Base-by-base conservation (phyloP, 1,284 basidiomycete species). In the Ceratobasidium papillatum region DNA sequence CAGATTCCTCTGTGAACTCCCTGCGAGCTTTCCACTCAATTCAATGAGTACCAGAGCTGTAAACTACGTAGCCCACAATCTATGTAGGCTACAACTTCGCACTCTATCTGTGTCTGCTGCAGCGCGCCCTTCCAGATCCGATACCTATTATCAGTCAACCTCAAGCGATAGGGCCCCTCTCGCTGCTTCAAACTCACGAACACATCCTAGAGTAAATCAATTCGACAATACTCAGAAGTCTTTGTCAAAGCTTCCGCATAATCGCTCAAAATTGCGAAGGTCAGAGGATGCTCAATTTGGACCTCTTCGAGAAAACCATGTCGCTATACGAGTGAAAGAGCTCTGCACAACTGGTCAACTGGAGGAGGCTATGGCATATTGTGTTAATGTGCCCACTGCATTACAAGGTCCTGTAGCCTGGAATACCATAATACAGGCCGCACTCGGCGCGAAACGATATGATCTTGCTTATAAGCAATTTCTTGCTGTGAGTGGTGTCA, bases 391-490 rank as follows among this genome's bases (percentile, higher is more conserved):
- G 30, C 91, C 92, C 30, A 81, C 86, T 36, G 90, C 90, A 78
- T 88, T 91, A 0, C 89, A 92, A 79, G 93, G 91, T 77, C 83
- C 86, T 1, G 83, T 85, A 25, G 88, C 90, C 1, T 94, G 92
- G 92, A 93, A 92, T 76, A 91, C 88, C 0, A 80, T 94, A 75
- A 89, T 94, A 43, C 85, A 84, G 81, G 84, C 88, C 54, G 86
- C 86, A 73, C 83, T 91, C 83, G 85, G 87, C 58, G 86, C 81
- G 17, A 81, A 85, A 68, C 86, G 85, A 41, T 90, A 85, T 79
- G 85, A 89, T 54, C 80, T 89, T 27, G 87, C 86, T 0, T 91
- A 88, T 77, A 80, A 84, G 22, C 82, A 93, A 30, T 93, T 87
- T 80, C 82, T 83, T 47, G 92, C 94, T 76, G 92, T 93, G 79